Evolutionary conservation across 1,139 yeast species (phyloP).

Genomic region (Scheffersomyces stambukii): DNA sequence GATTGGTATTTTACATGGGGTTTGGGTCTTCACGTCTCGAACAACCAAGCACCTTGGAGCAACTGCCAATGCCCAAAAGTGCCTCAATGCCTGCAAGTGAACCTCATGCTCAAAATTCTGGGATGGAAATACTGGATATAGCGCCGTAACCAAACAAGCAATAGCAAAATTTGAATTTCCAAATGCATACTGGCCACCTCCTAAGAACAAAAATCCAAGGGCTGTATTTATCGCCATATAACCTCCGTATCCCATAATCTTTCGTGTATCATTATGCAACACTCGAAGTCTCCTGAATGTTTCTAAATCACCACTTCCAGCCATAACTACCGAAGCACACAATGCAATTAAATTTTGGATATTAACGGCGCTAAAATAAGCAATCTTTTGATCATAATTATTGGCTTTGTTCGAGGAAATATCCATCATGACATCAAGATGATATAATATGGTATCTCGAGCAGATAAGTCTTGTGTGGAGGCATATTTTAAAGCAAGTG

Average conservation of each 20-base stretch:
- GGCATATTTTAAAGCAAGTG: slow-evolving; percentile 75
- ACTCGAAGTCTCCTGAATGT: slow-evolving; percentile 69
- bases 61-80: slow-evolving; percentile 86
- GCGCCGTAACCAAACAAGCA: slow-evolving; percentile 69
- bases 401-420: slow-evolving; percentile 44
- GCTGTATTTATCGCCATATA: slow-evolving; percentile 81
- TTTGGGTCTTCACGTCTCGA: slow-evolving; percentile 60
- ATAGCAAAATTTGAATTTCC: slow-evolving; percentile 59
- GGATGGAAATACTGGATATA: slow-evolving; percentile 70
- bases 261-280: slow-evolving; percentile 55
- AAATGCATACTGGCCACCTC: slow-evolving; percentile 90
- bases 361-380: slow-evolving; percentile 53
- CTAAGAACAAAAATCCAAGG: slow-evolving; percentile 80
- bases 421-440: slow-evolving; percentile 59
- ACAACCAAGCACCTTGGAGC: slow-evolving; percentile 77
- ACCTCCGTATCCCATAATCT: slow-evolving; percentile 57
- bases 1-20: slow-evolving; percentile 51
- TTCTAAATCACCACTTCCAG: slow-evolving; percentile 87
- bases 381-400: slow-evolving; percentile 58
- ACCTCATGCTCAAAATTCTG: slow-evolving; percentile 44
- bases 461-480: slow-evolving; percentile 60
- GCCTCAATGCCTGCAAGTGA: slow-evolving; percentile 81
- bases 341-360: slow-evolving; percentile 60
- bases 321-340: slow-evolving; percentile 72
- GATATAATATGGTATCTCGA: slow-evolving; percentile 54